Percentiles rank a stretch among this genome's conserved stretches.
Conservation (phyloP, 2,329 filamentous ascomycete species). For the Plenodomus tracheiphilus region DNA sequence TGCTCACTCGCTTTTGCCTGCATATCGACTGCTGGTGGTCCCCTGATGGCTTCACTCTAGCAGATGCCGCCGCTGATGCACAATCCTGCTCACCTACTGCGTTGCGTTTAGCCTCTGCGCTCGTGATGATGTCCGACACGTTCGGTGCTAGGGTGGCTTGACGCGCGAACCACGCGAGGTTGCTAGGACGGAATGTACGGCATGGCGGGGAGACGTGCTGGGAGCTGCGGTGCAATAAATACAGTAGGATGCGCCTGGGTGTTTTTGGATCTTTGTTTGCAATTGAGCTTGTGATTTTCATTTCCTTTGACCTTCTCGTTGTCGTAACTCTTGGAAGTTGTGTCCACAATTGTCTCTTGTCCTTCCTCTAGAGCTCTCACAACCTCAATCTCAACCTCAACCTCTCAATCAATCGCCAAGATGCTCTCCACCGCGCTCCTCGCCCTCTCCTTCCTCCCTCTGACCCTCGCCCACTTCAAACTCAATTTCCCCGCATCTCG, state of each 20-base stretch:
- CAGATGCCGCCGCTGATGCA: constrained; percentile 19
- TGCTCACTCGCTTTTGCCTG: constrained; percentile 32
- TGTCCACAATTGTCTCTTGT: neutral
- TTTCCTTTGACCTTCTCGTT: neutral
- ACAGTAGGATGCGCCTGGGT: constrained; percentile 22
- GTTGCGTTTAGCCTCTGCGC: constrained; percentile 15
- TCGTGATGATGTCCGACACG: constrained; percentile 9
- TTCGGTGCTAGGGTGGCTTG: constrained; percentile 20
- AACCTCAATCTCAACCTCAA: neutral
- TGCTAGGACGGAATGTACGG: constrained; percentile 29
- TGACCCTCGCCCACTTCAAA: constrained; percentile 59
- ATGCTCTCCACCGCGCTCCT: constrained; percentile 42
- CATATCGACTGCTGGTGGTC: constrained; percentile 9
- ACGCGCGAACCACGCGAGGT: constrained; percentile 27
- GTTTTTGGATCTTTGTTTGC: neutral
- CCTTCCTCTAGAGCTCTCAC: neutral
- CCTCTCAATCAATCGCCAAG: constrained; percentile 11
- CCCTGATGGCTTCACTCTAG: constrained; percentile 15
- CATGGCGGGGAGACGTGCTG: neutral
- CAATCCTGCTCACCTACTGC: constrained; percentile 25
- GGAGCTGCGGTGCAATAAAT: constrained; percentile 26
- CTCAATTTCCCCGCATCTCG: constrained; percentile 57
- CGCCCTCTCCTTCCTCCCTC: constrained; percentile 48
- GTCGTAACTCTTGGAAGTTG: neutral
- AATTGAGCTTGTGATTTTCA: constrained; percentile 3